phyloP scores from a whole-genome alignment of 2,329 filamentous ascomycete genomes.

The Aspergillus tubingensis region DNA sequence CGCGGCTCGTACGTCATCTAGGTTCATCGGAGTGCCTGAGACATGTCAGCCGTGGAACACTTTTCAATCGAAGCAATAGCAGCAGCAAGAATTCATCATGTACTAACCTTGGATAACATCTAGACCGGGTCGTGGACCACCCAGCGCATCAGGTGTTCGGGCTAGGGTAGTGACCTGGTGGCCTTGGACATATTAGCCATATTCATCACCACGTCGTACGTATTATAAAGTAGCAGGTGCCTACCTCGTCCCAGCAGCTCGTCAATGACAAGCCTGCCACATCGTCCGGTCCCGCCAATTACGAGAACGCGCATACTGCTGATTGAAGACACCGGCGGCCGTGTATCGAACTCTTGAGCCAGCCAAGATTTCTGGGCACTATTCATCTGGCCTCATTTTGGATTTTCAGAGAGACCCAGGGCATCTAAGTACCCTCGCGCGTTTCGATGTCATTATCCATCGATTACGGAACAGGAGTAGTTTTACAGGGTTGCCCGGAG shows the following conservation, averaged over 20 bases:
- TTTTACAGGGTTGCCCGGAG: too few species aligned
- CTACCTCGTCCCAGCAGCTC: constrained; percentile 40
- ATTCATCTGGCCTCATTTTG: neutral
- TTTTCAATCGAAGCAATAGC: neutral
- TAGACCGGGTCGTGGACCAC: constrained; percentile 21
- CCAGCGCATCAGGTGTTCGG: constrained; percentile 32
- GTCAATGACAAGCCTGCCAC: constrained; percentile 45
- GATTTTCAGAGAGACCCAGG: neutral
- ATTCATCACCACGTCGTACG: neutral
- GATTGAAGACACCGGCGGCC: neutral
- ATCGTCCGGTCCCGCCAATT: constrained; percentile 49
- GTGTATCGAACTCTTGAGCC: neutral
- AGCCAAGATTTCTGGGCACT: neutral
- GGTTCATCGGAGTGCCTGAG: constrained; percentile 25
- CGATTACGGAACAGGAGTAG: too few species aligned
- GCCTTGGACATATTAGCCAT: constrained; percentile 14
- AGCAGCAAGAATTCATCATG: neutral
- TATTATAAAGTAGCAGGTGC: neutral
- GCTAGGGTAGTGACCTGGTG: constrained; percentile 46
- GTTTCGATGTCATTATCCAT: too few species aligned
- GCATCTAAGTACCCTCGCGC: neutral
- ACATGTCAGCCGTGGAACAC: neutral
- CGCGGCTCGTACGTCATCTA: constrained; percentile 23
- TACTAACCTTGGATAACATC: constrained; percentile 23
- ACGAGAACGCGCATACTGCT: constrained; percentile 38